Base-by-base conservation (phyloP, 202 grass and related monocot species). In the Cymbopogon flexuosus region DNA sequence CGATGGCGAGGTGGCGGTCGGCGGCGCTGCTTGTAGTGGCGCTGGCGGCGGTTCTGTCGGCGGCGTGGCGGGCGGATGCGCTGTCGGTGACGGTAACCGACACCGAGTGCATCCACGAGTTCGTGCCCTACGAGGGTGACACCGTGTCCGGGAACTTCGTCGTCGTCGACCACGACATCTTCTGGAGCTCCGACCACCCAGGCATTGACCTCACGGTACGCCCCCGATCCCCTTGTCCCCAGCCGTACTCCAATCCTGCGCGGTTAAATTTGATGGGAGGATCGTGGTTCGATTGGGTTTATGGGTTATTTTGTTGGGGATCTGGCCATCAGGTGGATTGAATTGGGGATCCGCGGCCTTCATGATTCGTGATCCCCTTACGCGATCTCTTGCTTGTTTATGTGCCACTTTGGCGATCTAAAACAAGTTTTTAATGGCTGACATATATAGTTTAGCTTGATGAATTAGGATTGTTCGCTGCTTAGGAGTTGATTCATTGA, bases 81-180 rank as follows among this genome's bases (percentile, higher is more conserved):
- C 83, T 99, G 4, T 99, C 96, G 23, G 84, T 99, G 43, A 99
- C 96, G 37, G 92, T 98, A 19, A 91, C 84, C 12, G 92, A 98
- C 18, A 85, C 88, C 51, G 95, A 98, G 86, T 98, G 95, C 87
- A 82, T 98, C 57, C 93, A 98, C 81, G 95, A 98, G 83, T 98
- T 91, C 83, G 95, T 99, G 21, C 88, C 90, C 45, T 99, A 93
- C 74, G 96, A 99, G 62, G 96, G 92, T 21, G 96, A 99, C 59
- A 83, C 90, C 35, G 86, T 99, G 69, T 88, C 96, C 8, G 96
- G 96, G 10, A 99, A 99, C 81, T 99, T 99, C 90, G 96, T 99
- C 73, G 96, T 99, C 65, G 88, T 99, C 46, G 96, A 99, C 82
- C 96, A 99, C 74, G 96, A 99, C 70, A 93, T 99, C 77, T 99